Conservation (phyloP, 495 filamentous ascomycete species). For the Aspergillus homomorphus region DNA sequence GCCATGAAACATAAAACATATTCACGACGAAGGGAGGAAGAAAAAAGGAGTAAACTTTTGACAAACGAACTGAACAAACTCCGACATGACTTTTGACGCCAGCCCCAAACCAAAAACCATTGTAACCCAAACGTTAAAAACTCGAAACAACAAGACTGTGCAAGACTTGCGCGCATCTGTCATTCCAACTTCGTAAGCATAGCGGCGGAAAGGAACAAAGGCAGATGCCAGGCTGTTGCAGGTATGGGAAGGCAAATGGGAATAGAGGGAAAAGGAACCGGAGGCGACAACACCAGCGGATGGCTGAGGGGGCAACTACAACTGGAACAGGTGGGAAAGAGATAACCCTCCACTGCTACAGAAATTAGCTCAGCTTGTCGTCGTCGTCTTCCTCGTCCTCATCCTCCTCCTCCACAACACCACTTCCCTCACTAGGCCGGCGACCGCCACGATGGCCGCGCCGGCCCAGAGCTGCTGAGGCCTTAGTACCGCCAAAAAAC, state of each 20-base stretch:
- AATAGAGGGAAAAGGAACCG: constrained; percentile 8
- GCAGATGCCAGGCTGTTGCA: constrained; percentile 1
- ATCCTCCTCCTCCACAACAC: constrained; percentile 45
- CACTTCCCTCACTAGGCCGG: constrained; percentile 41
- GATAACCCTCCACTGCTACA: constrained; percentile 25
- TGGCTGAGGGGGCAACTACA: constrained; percentile 15
- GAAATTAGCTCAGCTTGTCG: constrained; percentile 17
- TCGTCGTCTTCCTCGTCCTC: constrained; percentile 51
- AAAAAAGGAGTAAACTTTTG: constrained; percentile 5
- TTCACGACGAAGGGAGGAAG: neutral
- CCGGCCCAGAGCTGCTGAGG: constrained; percentile 35
- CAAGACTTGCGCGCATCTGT: too few relatives aligned
- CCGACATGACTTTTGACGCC: constrained; percentile 13
- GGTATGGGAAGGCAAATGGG: neutral
- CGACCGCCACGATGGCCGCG: constrained; percentile 24
- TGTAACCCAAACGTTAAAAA: constrained; percentile 3
- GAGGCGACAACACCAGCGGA: constrained; percentile 14
- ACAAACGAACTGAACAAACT: constrained; percentile 14
- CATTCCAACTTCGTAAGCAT: neutral
- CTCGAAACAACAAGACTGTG: too few relatives aligned
- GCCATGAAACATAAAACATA: constrained; percentile 3
- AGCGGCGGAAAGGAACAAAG: neutral
- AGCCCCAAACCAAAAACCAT: neutral
- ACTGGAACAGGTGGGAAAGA: constrained; percentile 25
- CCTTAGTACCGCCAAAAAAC: constrained; percentile 46